Percentiles rank a stretch among this genome's conserved stretches.
These are phyloP conservation scores for Bigelowiella natans DNA, from an alignment of 78 protist species.

Conservation along the genomic window DNA sequence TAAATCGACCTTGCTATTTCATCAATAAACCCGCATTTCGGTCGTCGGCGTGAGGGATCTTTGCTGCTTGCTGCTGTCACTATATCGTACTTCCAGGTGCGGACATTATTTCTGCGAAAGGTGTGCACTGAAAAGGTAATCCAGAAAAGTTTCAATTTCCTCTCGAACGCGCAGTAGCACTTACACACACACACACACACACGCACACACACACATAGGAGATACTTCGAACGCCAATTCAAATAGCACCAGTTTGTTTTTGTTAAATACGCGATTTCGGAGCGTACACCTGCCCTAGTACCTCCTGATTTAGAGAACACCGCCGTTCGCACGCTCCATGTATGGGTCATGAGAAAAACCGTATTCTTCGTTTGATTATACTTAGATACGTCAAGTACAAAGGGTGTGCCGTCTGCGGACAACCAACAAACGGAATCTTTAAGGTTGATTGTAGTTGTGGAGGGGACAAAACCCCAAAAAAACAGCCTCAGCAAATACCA, in stretches of 20 bases:
- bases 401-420: not conserved
- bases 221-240: not conserved
- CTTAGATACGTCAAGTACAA: not conserved
- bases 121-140: not conserved
- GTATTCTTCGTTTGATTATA: no score
- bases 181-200: not conserved
- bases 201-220: not conserved
- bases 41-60: no score
- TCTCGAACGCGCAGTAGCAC: not conserved
- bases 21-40: no score
- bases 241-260: not conserved
- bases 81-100: no score
- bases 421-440: not conserved
- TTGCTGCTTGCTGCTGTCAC: no score
- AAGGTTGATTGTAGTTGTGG: not conserved
- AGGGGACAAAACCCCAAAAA: no score
- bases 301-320: no score
- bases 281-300: not conserved
- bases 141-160: not conserved
- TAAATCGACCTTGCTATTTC: no score
- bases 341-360: no score
- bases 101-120: slow-evolving; percentile 1
- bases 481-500: no score
- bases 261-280: not conserved
- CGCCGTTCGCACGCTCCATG: no score